Evolutionary conservation across 1,139 yeast species (phyloP).

Genomic region (Blastobotrys niveus): DNA sequence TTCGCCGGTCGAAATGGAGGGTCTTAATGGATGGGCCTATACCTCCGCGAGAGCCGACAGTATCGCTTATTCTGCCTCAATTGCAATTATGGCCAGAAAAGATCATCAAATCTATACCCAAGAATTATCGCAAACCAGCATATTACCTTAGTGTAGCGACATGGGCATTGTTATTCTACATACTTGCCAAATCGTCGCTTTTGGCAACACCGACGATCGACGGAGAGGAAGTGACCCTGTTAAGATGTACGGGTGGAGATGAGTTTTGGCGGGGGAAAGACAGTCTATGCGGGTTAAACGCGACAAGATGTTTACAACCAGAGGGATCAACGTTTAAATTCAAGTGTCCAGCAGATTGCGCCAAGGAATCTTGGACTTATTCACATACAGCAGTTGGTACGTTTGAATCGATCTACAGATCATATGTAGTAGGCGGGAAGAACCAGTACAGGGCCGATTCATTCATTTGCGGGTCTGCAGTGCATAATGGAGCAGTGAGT

Average conservation of each 20-base stretch:
- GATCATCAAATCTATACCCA: constrained; percentile 10
- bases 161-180: constrained; percentile 25
- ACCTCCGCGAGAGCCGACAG: constrained; percentile 23
- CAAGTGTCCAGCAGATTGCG: constrained; percentile 87
- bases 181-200: constrained; percentile 24
- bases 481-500: constrained; percentile 75
- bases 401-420: constrained; percentile 59
- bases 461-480: constrained; percentile 83
- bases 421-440: constrained; percentile 77
- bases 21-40: constrained; percentile 27
- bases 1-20: constrained; percentile 3
- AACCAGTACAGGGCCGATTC: constrained; percentile 81
- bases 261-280: constrained; percentile 66
- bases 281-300: constrained; percentile 71
- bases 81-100: constrained; percentile 25
- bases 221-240: constrained; percentile 22
- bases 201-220: constrained; percentile 26
- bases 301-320: constrained; percentile 48
- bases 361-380: constrained; percentile 68
- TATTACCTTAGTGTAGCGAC: constrained; percentile 17
- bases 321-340: constrained; percentile 47
- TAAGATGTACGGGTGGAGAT: constrained; percentile 32
- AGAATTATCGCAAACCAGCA: constrained; percentile 8
- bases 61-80: constrained; percentile 21
- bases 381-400: constrained; percentile 74